Percentiles rank a stretch among this genome's conserved stretches.
Conservation (phyloP, 176 grass and related monocot species). For the Chloris gayana region DNA sequence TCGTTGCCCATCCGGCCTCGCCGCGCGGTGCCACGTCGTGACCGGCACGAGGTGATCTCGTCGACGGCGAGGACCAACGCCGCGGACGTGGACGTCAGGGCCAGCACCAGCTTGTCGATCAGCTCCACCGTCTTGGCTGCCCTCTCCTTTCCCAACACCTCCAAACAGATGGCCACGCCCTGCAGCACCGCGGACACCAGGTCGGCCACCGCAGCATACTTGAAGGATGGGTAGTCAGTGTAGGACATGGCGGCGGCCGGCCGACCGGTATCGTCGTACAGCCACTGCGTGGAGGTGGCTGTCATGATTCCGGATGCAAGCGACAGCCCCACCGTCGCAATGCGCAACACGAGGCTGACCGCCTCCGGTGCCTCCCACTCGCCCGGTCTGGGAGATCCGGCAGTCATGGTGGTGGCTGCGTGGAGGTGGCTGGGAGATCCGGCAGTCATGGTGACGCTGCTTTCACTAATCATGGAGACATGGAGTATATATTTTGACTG, state of each 20-base stretch:
- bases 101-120: conserved; percentile 37
- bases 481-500: no score
- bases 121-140: neutral
- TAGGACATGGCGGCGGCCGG: neutral
- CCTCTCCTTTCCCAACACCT: neutral
- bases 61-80: conserved; percentile 24
- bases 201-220: neutral
- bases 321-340: conserved; percentile 29
- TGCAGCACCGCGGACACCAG: conserved; percentile 37
- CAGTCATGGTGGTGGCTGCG: no score
- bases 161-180: conserved; percentile 35
- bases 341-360: conserved; percentile 16
- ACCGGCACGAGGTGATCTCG: conserved; percentile 39
- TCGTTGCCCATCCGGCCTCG: neutral
- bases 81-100: conserved; percentile 13
- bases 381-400: no score
- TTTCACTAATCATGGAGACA: no score
- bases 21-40: no score
- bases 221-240: conserved; percentile 36
- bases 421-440: no score
- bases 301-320: conserved; percentile 33
- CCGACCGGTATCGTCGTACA: neutral
- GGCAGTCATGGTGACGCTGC: no score
- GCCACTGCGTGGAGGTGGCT: conserved; percentile 1
- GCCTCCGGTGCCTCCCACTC: neutral